phyloP scores from a whole-genome alignment of 2,329 filamentous ascomycete genomes.

The Grosmannia serpens region DNA sequence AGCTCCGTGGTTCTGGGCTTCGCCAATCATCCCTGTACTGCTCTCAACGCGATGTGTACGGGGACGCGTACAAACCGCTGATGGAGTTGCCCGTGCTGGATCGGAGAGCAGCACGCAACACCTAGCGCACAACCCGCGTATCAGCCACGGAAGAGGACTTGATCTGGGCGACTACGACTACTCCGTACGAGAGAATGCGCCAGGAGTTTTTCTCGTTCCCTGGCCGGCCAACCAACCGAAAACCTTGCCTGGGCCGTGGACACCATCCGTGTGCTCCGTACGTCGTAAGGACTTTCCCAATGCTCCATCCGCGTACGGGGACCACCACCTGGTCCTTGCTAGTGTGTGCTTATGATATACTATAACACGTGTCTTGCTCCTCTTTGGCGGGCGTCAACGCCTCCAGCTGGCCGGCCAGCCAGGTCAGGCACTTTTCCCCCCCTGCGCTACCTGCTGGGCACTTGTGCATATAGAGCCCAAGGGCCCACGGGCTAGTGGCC shows the following conservation, averaged over 20 bases:
- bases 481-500: neutral
- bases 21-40: neutral
- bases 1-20: slow-evolving; percentile 4
- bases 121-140: no score
- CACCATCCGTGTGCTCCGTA: neutral
- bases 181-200: no score
- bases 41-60: neutral
- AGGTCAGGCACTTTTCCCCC: neutral
- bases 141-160: no score
- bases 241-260: neutral
- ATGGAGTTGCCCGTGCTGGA: neutral
- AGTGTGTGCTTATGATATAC: neutral
- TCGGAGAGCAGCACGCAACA: neutral
- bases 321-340: neutral
- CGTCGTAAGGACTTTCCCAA: neutral
- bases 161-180: no score
- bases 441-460: neutral
- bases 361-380: neutral
- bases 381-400: neutral
- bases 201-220: no score
- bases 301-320: neutral
- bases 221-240: no score
- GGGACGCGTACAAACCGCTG: neutral
- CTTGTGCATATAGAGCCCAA: neutral
- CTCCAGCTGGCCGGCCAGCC: neutral